Percentiles rank a stretch among this genome's conserved stretches.
phyloP scores from a whole-genome alignment of 2,329 filamentous ascomycete genomes.

The Colletotrichum karsti region DNA sequence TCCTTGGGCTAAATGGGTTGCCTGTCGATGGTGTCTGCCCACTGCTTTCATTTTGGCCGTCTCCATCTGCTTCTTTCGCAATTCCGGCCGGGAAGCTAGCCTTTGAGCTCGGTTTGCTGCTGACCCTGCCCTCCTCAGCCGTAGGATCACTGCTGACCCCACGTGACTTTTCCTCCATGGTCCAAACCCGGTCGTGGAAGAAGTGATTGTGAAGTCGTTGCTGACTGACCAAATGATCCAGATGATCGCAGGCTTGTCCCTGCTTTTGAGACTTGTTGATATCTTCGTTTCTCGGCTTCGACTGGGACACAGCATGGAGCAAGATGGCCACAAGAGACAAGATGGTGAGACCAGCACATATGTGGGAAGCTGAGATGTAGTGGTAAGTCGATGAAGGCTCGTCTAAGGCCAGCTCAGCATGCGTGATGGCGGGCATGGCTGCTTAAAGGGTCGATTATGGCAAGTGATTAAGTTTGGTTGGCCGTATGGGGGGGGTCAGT shows the following conservation, averaged over 20 bases:
- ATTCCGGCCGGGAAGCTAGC: neutral
- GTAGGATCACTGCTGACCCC: conserved; percentile 35
- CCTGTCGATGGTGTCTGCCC: neutral
- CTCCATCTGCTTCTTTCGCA: neutral
- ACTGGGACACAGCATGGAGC: neutral
- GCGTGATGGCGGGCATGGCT: conserved; percentile 48
- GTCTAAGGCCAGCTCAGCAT: conserved; percentile 36
- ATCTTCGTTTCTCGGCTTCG: neutral
- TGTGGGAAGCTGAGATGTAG: conserved; percentile 29
- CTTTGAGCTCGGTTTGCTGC: conserved; percentile 2
- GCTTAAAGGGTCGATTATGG: conserved; percentile 40
- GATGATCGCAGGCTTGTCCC: neutral
- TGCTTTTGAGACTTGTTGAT: neutral
- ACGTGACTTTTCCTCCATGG: conserved; percentile 40
- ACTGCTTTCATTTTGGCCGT: neutral
- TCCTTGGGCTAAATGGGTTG: neutral
- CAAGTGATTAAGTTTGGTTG: conserved; percentile 34
- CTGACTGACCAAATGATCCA: conserved; percentile 13
- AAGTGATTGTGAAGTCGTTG: conserved; percentile 27
- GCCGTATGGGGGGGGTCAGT: conserved; percentile 9
- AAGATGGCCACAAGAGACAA: conserved; percentile 20
- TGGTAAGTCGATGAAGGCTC: conserved; percentile 30
- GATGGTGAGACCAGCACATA: conserved; percentile 41
- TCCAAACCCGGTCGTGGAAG: conserved; percentile 9
- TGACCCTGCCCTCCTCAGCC: conserved; percentile 8